Percentiles rank a stretch among this genome's conserved stretches.
Conservation (phyloP, 257 asterid genomes). For the Ocimum tenuiflorum region DNA sequence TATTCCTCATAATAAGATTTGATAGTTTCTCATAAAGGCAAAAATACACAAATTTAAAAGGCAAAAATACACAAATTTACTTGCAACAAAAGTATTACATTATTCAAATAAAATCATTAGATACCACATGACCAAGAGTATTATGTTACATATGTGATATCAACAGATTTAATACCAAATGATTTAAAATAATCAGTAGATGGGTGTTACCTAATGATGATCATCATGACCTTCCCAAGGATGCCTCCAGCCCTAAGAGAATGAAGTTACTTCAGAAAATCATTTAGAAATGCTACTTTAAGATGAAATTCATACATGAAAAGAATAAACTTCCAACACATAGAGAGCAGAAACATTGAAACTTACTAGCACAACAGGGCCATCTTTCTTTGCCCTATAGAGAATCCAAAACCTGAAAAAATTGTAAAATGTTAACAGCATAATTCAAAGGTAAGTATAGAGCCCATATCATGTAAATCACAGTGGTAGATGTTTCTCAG, state of each 20-base stretch:
- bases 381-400: conserved; percentile 85
- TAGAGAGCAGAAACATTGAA: not conserved
- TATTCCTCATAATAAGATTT: not conserved
- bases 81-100: not conserved
- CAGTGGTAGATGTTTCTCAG: not conserved
- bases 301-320: not conserved
- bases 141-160: not conserved
- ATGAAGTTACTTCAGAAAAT: conserved; percentile 22
- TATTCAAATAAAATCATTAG: not conserved
- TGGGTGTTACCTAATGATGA: conserved; percentile 56
- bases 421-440: not conserved
- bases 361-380: conserved; percentile 88
- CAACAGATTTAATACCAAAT: not conserved
- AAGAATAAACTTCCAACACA: conserved; percentile 7
- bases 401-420: conserved; percentile 79
- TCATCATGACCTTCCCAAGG: conserved; percentile 96
- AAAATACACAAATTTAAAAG: too few species aligned
- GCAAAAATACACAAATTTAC: not conserved
- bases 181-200: not conserved
- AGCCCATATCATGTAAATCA: not conserved
- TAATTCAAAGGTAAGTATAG: not conserved
- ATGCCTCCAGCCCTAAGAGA: conserved; percentile 82
- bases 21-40: not conserved
- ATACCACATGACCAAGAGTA: not conserved
- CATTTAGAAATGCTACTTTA: conserved; percentile 8